Evolutionary conservation across 768 basidiomycete species (phyloP), one percentile per base, ranked within the genome.

Genomic region (Boletus vermiculosoides): DNA sequence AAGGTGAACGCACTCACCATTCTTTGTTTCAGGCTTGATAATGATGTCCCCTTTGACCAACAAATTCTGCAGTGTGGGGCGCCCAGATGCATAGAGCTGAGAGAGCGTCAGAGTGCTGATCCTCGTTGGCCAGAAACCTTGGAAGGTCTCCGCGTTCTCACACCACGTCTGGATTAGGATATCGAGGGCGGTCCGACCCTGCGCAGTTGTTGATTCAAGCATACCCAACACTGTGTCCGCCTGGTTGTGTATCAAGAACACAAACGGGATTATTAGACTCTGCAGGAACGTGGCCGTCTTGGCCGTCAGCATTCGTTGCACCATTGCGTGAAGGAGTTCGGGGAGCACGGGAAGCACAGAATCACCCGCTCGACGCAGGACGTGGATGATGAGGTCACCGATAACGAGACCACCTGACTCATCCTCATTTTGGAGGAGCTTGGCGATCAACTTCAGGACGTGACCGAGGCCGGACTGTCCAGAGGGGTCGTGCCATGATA

Each of bases 361-460:
- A 13, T 87, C 84, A 13, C 92, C 92, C 0, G 92, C 90, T 59
- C 84, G 86, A 25, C 96, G 82, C 48, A 99, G 78, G 25, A 98
- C 77, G 64, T 98, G 94, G 61, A 98, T 91, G 67, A 99, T 90
- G 42, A 99, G 78, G 66, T 98, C 96, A 20, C 97, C 97, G 46
- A 98, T 88, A 51, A 90, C 88, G 22, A 98, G 81, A 11, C 95
- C 96, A 40, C 90, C 94, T 0, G 94, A 89, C 71, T 99, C 97
- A 59, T 94, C 90, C 60, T 90, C 84, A 57, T 78, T 83, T 55
- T 85, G 82, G 28, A 99, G 77, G 45, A 91, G 81, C 59, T 83
- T 85, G 28, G 88, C 92, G 36, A 98, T 84, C 41, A 97, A 76
- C 13, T 79, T 78, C 45, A 98, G 78, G 16, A 90, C 80, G 57